Percentiles rank a stretch among this genome's conserved stretches.
Evolutionary conservation across 2,329 filamentous ascomycete species (phyloP).

Genomic region (Colletotrichum godetiae): DNA sequence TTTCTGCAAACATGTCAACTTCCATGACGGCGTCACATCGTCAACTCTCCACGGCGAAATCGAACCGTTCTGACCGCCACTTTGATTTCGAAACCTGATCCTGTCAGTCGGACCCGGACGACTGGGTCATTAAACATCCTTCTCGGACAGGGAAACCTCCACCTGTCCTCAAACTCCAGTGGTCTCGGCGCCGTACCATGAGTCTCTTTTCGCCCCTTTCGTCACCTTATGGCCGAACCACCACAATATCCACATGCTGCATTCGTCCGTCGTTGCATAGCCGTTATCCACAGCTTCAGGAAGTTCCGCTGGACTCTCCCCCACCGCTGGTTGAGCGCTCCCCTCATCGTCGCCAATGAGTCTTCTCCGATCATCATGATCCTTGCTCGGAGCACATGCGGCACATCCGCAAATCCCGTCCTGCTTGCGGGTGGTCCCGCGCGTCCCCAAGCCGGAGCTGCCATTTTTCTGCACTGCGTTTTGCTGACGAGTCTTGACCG

Average conservation of each 20-base stretch:
- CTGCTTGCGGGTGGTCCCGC: slow-evolving; percentile 17
- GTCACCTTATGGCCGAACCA: not conserved
- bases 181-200: not conserved
- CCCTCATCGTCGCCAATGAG: not conserved
- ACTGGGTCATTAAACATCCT: not conserved
- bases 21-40: not conserved
- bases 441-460: not conserved
- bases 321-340: not conserved
- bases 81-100: slow-evolving; percentile 5
- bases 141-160: not conserved
- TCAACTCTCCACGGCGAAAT: not conserved
- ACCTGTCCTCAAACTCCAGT: not conserved
- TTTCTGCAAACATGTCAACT: slow-evolving; percentile 1
- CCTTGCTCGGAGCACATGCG: not conserved
- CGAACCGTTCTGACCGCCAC: slow-evolving; percentile 13
- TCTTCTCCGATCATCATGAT: not conserved
- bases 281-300: not conserved
- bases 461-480: not conserved
- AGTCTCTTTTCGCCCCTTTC: not conserved
- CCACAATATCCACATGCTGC: not conserved
- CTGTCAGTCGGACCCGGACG: not conserved
- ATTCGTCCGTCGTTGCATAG: not conserved
- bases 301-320: not conserved
- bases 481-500: not conserved
- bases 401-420: not conserved